Percentiles rank a stretch among this genome's conserved stretches.
These are phyloP conservation scores for Rhizomucor pusillus DNA, from an alignment of 371 early-diverging fungal genomes.

Conservation along the genomic window DNA sequence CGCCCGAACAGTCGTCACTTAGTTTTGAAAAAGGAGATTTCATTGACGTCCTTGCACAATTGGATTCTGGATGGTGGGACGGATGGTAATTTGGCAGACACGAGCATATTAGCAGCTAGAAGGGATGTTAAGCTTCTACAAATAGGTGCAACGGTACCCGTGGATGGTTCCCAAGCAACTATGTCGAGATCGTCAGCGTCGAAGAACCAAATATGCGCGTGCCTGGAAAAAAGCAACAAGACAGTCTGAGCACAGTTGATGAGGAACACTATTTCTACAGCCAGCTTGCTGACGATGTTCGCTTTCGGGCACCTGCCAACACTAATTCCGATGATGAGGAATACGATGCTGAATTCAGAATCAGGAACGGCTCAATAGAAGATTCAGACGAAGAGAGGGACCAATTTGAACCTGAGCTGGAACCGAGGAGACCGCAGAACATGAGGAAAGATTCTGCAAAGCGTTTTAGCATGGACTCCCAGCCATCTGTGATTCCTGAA, in stretches of 20 bases:
- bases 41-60: conserved; percentile 78
- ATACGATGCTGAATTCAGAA: conserved; percentile 7
- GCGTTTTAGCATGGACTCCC: background rate
- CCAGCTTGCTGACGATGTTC: background rate
- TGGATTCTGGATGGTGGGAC: conserved; percentile 94
- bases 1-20: conserved; percentile 68
- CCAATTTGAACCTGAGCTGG: background rate
- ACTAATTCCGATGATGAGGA: background rate
- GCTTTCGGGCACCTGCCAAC: no score
- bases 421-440: no score
- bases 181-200: conserved; percentile 52
- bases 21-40: conserved; percentile 74
- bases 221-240: background rate
- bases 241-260: background rate
- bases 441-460: background rate
- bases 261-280: background rate
- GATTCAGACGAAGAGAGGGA: conserved; percentile 13
- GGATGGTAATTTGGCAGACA: conserved; percentile 44
- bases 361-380: conserved; percentile 5
- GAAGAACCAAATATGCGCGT: background rate
- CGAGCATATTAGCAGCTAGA: no score
- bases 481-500: no score
- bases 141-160: conserved; percentile 52
- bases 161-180: conserved; percentile 91
- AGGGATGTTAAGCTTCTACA: background rate